Percentiles rank a stretch among this genome's conserved stretches.
Evolutionary conservation across 2,329 filamentous ascomycete species (phyloP).

Genomic region (Westerdykella sp.): DNA sequence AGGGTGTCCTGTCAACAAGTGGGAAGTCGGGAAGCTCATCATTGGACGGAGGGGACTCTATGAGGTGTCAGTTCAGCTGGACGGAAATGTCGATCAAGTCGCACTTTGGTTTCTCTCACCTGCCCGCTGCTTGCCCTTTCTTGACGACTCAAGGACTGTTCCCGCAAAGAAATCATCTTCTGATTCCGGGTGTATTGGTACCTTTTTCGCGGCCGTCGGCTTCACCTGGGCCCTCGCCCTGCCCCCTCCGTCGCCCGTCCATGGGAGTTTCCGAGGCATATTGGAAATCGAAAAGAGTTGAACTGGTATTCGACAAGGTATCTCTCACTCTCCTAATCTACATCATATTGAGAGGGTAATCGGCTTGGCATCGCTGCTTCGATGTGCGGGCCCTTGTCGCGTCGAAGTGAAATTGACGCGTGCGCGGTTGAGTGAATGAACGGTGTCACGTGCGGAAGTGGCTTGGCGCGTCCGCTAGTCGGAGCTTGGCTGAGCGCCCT

Average conservation of each 20-base stretch:
- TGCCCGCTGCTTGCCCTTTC: slow-evolving; percentile 17
- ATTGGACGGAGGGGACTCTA: slow-evolving; percentile 13
- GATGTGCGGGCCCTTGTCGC: too few relatives aligned
- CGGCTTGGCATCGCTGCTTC: too few relatives aligned
- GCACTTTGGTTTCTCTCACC: slow-evolving; percentile 2
- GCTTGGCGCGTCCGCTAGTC: background rate
- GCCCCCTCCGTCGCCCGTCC: slow-evolving; percentile 37
- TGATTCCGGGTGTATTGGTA: slow-evolving; percentile 8
- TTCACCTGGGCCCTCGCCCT: slow-evolving; percentile 16
- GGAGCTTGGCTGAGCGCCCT: slow-evolving; percentile 16
- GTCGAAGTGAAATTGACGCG: background rate
- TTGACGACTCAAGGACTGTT: slow-evolving; percentile 13
- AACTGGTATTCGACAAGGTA: too few relatives aligned
- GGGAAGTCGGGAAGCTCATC: slow-evolving; percentile 14
- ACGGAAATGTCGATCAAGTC: background rate
- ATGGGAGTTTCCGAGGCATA: slow-evolving; percentile 52
- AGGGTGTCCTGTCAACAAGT: slow-evolving; percentile 4
- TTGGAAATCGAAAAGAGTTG: background rate
- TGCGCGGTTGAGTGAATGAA: slow-evolving; percentile 11
- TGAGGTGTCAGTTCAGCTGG: background rate
- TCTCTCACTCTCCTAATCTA: too few relatives aligned
- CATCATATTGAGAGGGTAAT: too few relatives aligned
- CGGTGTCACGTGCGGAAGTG: slow-evolving; percentile 17
- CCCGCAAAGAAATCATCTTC: slow-evolving; percentile 24
- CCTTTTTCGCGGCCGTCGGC: slow-evolving; percentile 9